Percentiles rank a stretch among this genome's conserved stretches.
Evolutionary conservation across 176 grass and related monocot species (phyloP).

Genomic region (Triticum dicoccoides): DNA sequence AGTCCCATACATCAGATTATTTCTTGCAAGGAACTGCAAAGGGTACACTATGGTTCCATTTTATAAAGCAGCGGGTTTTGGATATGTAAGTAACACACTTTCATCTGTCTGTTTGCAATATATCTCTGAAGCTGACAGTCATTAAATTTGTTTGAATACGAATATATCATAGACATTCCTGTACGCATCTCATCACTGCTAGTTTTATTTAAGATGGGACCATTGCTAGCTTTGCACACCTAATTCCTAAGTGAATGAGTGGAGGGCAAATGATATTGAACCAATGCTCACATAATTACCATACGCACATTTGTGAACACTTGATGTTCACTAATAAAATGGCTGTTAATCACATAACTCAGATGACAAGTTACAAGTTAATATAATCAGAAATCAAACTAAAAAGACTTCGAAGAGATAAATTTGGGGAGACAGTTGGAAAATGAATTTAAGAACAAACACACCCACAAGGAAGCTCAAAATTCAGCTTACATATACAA

Average conservation of each 20-base stretch:
- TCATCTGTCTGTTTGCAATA: neutral
- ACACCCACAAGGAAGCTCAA: no score
- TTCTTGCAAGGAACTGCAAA: conserved; percentile 46
- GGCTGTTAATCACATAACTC: neutral
- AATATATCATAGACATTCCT: neutral
- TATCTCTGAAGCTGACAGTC: neutral
- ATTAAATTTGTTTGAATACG: neutral
- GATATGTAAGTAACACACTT: conserved; percentile 44
- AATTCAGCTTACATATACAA: no score
- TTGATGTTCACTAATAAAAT: no score
- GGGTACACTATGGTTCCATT: conserved; percentile 59
- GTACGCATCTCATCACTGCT: neutral
- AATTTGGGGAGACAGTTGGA: no score
- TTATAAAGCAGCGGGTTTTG: conserved; percentile 53
- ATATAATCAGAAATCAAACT: no score
- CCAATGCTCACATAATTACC: neutral
- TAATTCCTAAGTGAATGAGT: neutral
- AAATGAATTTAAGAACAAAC: no score
- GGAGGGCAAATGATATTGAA: neutral
- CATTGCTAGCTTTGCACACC: neutral
- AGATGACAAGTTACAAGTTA: no score
- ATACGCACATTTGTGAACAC: neutral
- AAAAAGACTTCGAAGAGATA: no score
- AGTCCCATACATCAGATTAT: conserved; percentile 47
- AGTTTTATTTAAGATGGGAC: neutral